Conservation (phyloP, 1,284 basidiomycete genomes). For the Austroboletus novae-zelandiae region DNA sequence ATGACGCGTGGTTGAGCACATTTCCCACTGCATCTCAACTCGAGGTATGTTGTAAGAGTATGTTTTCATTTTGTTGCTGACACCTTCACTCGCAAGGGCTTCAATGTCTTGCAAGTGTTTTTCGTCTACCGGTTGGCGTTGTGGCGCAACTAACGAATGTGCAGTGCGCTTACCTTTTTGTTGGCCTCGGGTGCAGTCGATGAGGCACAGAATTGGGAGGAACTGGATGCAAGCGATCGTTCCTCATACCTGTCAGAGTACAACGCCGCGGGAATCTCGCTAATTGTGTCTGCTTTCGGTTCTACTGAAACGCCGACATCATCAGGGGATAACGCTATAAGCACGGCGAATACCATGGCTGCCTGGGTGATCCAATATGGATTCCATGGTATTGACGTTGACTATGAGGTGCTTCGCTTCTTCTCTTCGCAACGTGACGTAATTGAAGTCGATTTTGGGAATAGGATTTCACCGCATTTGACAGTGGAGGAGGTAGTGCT, state of each 20-base stretch:
- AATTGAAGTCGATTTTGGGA: neutral
- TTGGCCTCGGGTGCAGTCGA: constrained; percentile 50
- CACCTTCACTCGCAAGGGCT: constrained; percentile 29
- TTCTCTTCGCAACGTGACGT: neutral
- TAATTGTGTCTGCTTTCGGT: constrained; percentile 59
- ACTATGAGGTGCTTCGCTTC: constrained; percentile 45
- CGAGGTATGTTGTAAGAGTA: constrained; percentile 29
- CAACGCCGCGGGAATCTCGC: constrained; percentile 52
- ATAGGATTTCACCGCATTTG: constrained; percentile 48
- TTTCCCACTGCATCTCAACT: constrained; percentile 42
- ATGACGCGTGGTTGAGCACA: constrained; percentile 42
- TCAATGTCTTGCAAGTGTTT: constrained; percentile 38
- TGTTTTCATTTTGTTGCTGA: constrained; percentile 2
- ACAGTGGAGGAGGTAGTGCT: constrained; percentile 38
- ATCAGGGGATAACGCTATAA: constrained; percentile 37
- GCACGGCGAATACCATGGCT: constrained; percentile 46
- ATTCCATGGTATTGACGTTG: constrained; percentile 59
- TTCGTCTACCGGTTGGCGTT: neutral
- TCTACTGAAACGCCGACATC: constrained; percentile 44
- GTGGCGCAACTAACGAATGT: neutral
- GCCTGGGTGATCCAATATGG: constrained; percentile 48
- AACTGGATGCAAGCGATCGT: constrained; percentile 41
- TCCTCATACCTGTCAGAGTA: constrained; percentile 47
- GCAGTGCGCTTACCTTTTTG: constrained; percentile 50
- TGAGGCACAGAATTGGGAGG: constrained; percentile 43